Evolutionary conservation across 2,329 filamentous ascomycete species (phyloP).

Genomic region (Penicillium sp.): DNA sequence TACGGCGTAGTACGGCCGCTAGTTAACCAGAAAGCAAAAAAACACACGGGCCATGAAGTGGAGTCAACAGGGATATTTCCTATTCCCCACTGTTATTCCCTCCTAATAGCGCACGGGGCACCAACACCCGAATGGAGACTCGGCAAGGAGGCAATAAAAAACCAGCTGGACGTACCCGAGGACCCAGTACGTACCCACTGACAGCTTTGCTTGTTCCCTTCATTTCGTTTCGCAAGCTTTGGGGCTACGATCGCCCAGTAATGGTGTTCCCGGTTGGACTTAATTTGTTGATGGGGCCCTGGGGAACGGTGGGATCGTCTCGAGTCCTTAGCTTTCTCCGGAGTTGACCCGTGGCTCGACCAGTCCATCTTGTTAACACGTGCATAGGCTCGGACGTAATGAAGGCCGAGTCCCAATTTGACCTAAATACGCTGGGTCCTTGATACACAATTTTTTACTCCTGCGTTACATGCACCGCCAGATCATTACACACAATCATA

Average conservation of each 20-base stretch:
- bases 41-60: conserved; percentile 19
- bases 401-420: background rate
- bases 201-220: conserved; percentile 3
- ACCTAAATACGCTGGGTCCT: background rate
- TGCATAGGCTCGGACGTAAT: conserved; percentile 1
- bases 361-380: conserved; percentile 5
- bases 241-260: background rate
- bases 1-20: conserved; percentile 18
- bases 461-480: background rate
- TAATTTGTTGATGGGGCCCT: background rate
- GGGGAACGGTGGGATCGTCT: conserved; percentile 4
- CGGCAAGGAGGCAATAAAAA: conserved; percentile 9
- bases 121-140: conserved; percentile 1
- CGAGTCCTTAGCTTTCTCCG: conserved; percentile 3
- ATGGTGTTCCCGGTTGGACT: background rate
- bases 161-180: conserved; percentile 8
- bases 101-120: conserved; percentile 17
- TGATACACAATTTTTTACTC: background rate
- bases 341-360: conserved; percentile 15
- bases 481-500: background rate
- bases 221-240: background rate
- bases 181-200: background rate
- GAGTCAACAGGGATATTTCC: conserved; percentile 7
- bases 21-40: background rate
- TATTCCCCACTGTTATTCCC: background rate